Percentiles rank a stretch among this genome's conserved stretches.
These are phyloP conservation scores for Parietaria judaica DNA, from an alignment of 306 rosid genomes.

Conservation along the genomic window DNA sequence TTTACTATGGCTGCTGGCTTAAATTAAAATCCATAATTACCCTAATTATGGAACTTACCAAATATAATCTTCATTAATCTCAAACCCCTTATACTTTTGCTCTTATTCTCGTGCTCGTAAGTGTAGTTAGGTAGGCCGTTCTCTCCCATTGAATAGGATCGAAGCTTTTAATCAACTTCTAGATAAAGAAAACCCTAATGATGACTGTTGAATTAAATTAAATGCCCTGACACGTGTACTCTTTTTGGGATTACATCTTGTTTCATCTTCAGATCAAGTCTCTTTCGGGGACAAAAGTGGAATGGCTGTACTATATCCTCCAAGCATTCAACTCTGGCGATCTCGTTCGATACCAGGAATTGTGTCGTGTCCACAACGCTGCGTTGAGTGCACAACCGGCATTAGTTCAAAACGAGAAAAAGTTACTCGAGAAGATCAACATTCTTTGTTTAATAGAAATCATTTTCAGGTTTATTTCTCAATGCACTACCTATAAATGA, in stretches of 20 bases:
- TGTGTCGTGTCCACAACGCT: constrained; percentile 81
- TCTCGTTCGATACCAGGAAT: constrained; percentile 82
- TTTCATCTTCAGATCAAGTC: constrained; percentile 54
- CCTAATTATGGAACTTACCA: too few relatives aligned
- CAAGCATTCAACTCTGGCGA: constrained; percentile 96
- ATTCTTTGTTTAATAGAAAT: constrained; percentile 99
- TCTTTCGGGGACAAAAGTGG: constrained; percentile 87
- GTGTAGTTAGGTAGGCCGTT: too few relatives aligned
- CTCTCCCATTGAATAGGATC: too few relatives aligned
- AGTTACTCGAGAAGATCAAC: constrained; percentile 84
- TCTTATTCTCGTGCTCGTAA: too few relatives aligned
- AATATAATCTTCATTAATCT: too few relatives aligned
- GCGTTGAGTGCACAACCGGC: constrained; percentile 95
- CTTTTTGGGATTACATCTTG: too few relatives aligned
- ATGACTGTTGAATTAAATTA: background rate
- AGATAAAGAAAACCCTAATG: background rate
- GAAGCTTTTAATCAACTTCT: too few relatives aligned
- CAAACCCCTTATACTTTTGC: too few relatives aligned
- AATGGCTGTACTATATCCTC: constrained; percentile 97
- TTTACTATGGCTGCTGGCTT: too few relatives aligned
- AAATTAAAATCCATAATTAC: too few relatives aligned
- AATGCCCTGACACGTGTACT: background rate
- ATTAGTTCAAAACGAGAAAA: constrained; percentile 80
- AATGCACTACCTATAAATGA: background rate
- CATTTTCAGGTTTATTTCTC: constrained; percentile 68